Conservation (phyloP, 768 basidiomycete genomes). For the Dentipellis fragilis region DNA sequence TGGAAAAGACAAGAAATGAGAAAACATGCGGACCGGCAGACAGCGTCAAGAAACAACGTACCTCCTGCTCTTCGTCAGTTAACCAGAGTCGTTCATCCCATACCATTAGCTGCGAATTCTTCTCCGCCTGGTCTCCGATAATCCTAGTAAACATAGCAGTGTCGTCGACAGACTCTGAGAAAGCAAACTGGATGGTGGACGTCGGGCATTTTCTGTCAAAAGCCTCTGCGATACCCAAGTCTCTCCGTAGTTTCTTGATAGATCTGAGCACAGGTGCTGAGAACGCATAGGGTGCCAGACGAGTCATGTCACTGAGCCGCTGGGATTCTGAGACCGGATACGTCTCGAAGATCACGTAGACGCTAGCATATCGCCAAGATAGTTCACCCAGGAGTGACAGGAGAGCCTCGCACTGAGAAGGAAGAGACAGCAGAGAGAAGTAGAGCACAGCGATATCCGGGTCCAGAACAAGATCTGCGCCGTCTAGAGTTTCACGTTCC, state of each 20-base stretch:
- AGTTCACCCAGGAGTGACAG: slow-evolving; percentile 33
- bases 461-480: slow-evolving; percentile 60
- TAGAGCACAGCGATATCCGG: slow-evolving; percentile 49
- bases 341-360: slow-evolving; percentile 49
- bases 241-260: slow-evolving; percentile 55
- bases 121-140: slow-evolving; percentile 51
- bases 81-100: slow-evolving; percentile 32
- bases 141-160: slow-evolving; percentile 44
- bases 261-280: slow-evolving; percentile 61
- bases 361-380: slow-evolving; percentile 51
- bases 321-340: slow-evolving; percentile 4
- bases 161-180: slow-evolving; percentile 50
- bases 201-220: slow-evolving; percentile 37
- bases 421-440: slow-evolving; percentile 33
- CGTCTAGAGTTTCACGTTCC: slow-evolving; percentile 52
- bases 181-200: slow-evolving; percentile 43
- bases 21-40: not conserved
- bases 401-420: slow-evolving; percentile 37
- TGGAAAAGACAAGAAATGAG: slow-evolving; percentile 18
- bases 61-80: slow-evolving; percentile 38
- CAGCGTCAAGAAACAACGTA: slow-evolving; percentile 12
- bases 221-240: slow-evolving; percentile 52
- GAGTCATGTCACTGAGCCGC: not conserved
- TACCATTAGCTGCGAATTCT: slow-evolving; percentile 30
- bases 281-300: slow-evolving; percentile 30